Evolutionary conservation across 805 yeast genomes (phyloP).

Genomic region (Zygotorulaspora chibaensis): DNA sequence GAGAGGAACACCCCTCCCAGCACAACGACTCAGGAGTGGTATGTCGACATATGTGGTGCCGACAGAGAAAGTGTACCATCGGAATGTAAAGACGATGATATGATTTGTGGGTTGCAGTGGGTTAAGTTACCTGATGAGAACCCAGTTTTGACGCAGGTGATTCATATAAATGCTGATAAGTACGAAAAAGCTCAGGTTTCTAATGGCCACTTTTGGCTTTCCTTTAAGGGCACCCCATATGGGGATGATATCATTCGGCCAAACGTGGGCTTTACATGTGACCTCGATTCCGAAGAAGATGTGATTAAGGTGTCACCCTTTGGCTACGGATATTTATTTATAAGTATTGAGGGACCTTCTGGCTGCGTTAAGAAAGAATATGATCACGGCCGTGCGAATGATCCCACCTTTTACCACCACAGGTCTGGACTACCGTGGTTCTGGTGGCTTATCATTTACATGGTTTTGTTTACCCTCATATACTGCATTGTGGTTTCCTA

Average conservation of each 20-base stretch:
- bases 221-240: not conserved
- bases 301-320: not conserved
- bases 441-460: conserved; percentile 75
- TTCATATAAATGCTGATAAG: conserved; percentile 36
- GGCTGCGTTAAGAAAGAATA: conserved; percentile 39
- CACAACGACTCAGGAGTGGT: conserved; percentile 57
- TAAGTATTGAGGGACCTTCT: conserved; percentile 38
- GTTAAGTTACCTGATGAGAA: conserved; percentile 48
- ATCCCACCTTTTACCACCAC: conserved; percentile 29
- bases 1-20: conserved; percentile 78
- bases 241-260: not conserved
- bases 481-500: conserved; percentile 69
- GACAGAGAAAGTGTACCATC: conserved; percentile 33
- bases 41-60: conserved; percentile 61
- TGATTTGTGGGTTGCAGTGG: conserved; percentile 72
- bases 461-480: conserved; percentile 64
- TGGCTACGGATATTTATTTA: not conserved
- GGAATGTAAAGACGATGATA: conserved; percentile 66
- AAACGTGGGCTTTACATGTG: not conserved
- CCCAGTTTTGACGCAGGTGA: conserved; percentile 53
- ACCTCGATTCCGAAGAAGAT: not conserved
- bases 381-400: conserved; percentile 24
- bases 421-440: conserved; percentile 40
- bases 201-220: not conserved
- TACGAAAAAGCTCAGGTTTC: not conserved